Base-by-base conservation (phyloP, 768 basidiomycete species). In the Mrakia blollopis region DNA sequence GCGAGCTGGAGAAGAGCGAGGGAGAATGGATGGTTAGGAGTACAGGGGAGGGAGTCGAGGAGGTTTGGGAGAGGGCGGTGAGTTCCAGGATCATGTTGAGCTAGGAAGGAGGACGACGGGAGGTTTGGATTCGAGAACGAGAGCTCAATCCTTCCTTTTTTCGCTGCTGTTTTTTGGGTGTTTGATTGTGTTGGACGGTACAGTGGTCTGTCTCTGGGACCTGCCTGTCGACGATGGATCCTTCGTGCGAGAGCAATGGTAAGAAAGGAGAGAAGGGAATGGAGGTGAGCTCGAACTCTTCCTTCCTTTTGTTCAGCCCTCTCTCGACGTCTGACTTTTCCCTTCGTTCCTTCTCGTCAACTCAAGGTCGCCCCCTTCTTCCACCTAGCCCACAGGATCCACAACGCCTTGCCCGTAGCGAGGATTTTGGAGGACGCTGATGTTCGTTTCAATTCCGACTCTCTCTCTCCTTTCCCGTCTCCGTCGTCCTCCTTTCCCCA, bases 1-100 rank as follows among this genome's bases (percentile, higher is more conserved):
- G 63, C 3, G 65, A 68, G 8, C 23, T 68, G 37, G 65, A 68
- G 23, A n/a, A 68, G 65, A 68, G 18, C 3, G 65, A 68, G n/a
- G 65, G 21, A 11, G 65, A 68, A 13, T 68, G 65, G 65, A 41
- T n/a, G 37, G n/a, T 16, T 14, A 37, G 65, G 25, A 44, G 21
- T n/a, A 37, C 35, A 1, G 65, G 65, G 35, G 65, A 68, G 25
- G 65, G 65, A 13, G 37, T 68, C 1, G 65, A 68, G 65, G 65
- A 68, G 37, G 39, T 39, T 18, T 68, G 65, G 65, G 65, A 68
- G 25, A 35, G 65, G 23, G 65, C 65, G 35, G 63, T 65, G 30
- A 65, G 63, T 65, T 1, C 0, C 5, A 35, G 28, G 16, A 28
- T 7, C 28, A 18, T 50, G 47, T 50, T 50, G 47, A 50, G 47